phyloP scores from a whole-genome alignment of 2,329 filamentous ascomycete genomes.

The Fusarium euwallaceae region DNA sequence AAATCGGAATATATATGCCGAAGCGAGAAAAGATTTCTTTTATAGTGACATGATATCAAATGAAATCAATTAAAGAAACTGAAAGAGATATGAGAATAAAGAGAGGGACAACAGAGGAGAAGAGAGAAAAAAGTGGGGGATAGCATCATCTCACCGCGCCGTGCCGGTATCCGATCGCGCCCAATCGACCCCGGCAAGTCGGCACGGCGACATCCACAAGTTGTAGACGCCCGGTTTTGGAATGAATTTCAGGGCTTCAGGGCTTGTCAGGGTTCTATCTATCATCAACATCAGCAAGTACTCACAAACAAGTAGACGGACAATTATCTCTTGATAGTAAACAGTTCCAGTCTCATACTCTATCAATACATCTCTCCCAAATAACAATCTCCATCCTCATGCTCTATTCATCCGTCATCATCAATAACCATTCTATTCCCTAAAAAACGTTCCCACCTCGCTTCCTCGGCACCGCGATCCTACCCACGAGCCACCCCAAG shows the following conservation, averaged over 20 bases:
- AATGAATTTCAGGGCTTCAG: neutral
- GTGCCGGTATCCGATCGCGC: slow-evolving; percentile 48
- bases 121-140: slow-evolving; percentile 35
- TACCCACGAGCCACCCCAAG: slow-evolving; percentile 11
- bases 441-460: neutral
- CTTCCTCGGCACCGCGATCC: slow-evolving; percentile 36
- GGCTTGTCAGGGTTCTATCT: neutral
- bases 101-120: neutral
- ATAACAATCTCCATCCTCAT: too few relatives aligned
- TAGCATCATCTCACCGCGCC: slow-evolving; percentile 49
- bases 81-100: neutral
- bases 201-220: slow-evolving; percentile 46
- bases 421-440: neutral
- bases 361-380: too few relatives aligned
- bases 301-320: neutral
- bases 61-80: neutral
- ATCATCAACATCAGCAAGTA: too few relatives aligned
- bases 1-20: slow-evolving; percentile 33
- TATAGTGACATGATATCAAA: neutral
- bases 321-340: neutral
- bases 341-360: too few relatives aligned
- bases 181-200: slow-evolving; percentile 49
- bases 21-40: neutral
- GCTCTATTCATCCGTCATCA: neutral
- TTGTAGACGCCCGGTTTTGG: slow-evolving; percentile 35